Evolutionary conservation across 2,329 filamentous ascomycete genomes (phyloP).

Genomic region (Aspergillus sergii): DNA sequence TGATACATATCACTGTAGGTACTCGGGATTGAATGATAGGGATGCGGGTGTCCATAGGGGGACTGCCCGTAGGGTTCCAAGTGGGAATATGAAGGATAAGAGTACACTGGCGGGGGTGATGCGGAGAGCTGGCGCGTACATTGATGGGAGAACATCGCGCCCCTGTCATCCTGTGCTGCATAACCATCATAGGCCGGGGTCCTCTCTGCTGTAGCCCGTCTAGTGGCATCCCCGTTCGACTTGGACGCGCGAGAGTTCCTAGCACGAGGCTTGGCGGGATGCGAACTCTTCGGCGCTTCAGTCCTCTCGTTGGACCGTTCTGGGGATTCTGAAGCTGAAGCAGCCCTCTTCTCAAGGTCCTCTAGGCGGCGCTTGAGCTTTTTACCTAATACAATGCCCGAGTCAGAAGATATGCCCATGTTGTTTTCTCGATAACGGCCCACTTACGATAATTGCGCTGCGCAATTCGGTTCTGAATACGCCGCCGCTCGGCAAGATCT

Average conservation of each 20-base stretch:
- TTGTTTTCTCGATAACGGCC: neutral
- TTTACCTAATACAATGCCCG: conserved; percentile 51
- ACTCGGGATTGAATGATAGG: conserved; percentile 37
- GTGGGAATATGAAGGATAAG: conserved; percentile 53
- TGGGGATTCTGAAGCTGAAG: conserved; percentile 63
- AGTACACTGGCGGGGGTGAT: conserved; percentile 59
- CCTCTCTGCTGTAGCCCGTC: conserved; percentile 30
- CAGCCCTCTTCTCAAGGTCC: conserved; percentile 64
- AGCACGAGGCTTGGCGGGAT: conserved; percentile 28
- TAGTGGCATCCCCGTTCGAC: conserved; percentile 27
- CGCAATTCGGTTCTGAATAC: conserved; percentile 97
- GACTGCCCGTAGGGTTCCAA: conserved; percentile 46
- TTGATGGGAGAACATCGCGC: conserved; percentile 59
- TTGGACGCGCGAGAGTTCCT: conserved; percentile 30
- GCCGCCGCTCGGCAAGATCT: conserved; percentile 87
- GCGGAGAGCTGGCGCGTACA: conserved; percentile 62
- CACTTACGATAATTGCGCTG: conserved; percentile 92
- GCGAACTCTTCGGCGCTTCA: conserved; percentile 35
- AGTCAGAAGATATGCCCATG: neutral
- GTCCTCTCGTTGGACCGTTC: conserved; percentile 61
- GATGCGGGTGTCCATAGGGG: conserved; percentile 36
- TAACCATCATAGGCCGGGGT: conserved; percentile 39
- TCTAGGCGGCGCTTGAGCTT: conserved; percentile 69
- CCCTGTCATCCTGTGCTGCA: conserved; percentile 49
- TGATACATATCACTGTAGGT: conserved; percentile 39